phyloP scores from a whole-genome alignment of 352 stramenopile genomes.

The Phytophthora syringae region DNA sequence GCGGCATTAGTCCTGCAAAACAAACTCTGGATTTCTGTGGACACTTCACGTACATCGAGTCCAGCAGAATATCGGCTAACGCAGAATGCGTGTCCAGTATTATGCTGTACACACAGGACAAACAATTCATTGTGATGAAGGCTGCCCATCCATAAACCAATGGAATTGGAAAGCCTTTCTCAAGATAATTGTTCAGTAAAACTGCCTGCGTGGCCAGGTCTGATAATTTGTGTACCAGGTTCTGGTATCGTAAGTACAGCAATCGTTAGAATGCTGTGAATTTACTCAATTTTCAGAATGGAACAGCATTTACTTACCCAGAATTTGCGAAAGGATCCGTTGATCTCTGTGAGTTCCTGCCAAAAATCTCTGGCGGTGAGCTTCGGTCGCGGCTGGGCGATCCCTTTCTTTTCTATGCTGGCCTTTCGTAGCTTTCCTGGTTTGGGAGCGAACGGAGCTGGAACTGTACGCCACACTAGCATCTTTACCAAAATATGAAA shows the following conservation, averaged over 20 bases:
- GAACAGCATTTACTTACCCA: constrained; percentile 35
- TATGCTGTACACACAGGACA: constrained; percentile 33
- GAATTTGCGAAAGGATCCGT: constrained; percentile 46
- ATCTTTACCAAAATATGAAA: constrained; percentile 38
- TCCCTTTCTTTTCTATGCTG: constrained; percentile 9
- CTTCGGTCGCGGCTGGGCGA: background rate
- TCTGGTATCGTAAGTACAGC: constrained; percentile 21
- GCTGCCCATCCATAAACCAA: constrained; percentile 40
- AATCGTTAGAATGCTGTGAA: background rate
- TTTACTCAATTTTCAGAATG: no score
- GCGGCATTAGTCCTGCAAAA: background rate
- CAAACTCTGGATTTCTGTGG: background rate
- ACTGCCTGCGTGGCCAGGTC: constrained; percentile 40
- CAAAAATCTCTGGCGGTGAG: constrained; percentile 12
- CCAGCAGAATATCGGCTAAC: constrained; percentile 40
- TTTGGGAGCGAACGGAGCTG: constrained; percentile 1
- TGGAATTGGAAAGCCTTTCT: constrained; percentile 33
- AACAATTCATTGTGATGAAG: constrained; percentile 34
- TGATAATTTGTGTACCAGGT: constrained; percentile 38
- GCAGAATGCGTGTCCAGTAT: constrained; percentile 32
- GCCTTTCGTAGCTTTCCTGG: constrained; percentile 8
- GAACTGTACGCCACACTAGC: constrained; percentile 28
- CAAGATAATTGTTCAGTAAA: constrained; percentile 34
- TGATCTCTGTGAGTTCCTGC: constrained; percentile 33
- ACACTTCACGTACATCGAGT: constrained; percentile 37